Evolutionary conservation across 805 yeast genomes (phyloP), one percentile per base, ranked within the genome.

Genomic region (Candida ovalis): DNA sequence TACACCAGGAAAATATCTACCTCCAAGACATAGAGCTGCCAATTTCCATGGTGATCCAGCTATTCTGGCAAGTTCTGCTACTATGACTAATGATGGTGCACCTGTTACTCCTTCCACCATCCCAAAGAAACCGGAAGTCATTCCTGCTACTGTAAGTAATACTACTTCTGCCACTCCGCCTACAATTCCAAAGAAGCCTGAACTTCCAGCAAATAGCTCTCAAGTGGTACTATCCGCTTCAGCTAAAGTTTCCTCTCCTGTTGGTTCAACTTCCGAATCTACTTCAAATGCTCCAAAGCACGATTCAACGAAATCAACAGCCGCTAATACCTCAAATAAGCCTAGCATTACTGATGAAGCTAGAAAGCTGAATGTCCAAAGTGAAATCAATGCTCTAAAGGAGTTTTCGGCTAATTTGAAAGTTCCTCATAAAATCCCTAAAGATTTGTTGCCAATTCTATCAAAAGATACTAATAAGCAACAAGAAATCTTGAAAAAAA

Each of bases 361-460:
- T 15, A 66, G 70, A 52, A 70, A 76, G 49, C 63, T 74, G 47
- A 76, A 70, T 55, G 76, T 80, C 1, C 80, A 81, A 61, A 78
- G 80, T 52, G 89, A 84, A 62, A 76, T 86, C 53, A 82, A 82
- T 53, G 79, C 87, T 10, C 72, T 88, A 47, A 81, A 80, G 53
- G 88, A 86, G 60, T 90, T 91, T 62, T 80, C 95, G 36, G 88
- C 87, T 43, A 86, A 80, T 56, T 87, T 88, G 67, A 88, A 88
- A 66, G 79, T 90, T 27, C 62, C 64, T 17, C 45, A 59, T 12
- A 59, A 63, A 25, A 53, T 63, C 46, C 92, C 95, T 7, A 66
- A 73, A 18, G 90, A 85, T 57, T 70, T 83, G 51, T 68, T 84
- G 51, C 90, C 94, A 7, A 83, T 86, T 18, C 68, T 85, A 28